A percentile compares a stretch with the other conserved stretches of the same genome.
These are phyloP conservation scores for Ganoderma resinaceum DNA, from an alignment of 1,284 basidiomycete species.

Conservation along the genomic window DNA sequence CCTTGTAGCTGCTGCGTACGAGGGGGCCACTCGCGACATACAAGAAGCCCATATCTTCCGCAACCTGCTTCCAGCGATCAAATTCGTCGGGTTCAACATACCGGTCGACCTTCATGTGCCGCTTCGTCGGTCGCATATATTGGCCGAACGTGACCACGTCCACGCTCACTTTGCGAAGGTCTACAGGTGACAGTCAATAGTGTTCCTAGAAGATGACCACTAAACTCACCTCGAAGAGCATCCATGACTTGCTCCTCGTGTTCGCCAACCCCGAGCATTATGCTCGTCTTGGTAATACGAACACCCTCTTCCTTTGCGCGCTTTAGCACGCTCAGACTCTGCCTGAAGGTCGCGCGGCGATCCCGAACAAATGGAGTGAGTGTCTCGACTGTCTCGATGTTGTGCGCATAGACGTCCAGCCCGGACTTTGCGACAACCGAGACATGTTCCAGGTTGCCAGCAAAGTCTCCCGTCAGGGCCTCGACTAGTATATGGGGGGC, in stretches of 20 bases:
- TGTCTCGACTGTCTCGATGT: conserved; percentile 94
- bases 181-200: conserved; percentile 47
- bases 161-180: conserved; percentile 87
- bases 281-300: conserved; percentile 95
- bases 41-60: conserved; percentile 94
- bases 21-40: conserved; percentile 98
- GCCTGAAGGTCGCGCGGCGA: conserved; percentile 91
- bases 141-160: conserved; percentile 99
- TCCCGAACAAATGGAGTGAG: conserved; percentile 96
- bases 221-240: conserved; percentile 77
- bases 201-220: conserved; percentile 7
- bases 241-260: conserved; percentile 84
- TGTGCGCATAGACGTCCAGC: conserved; percentile 98
- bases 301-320: conserved; percentile 86
- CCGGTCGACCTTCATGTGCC: conserved; percentile 98
- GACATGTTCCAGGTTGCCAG: conserved; percentile 80
- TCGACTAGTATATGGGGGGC: conserved; percentile 97
- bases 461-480: conserved; percentile 96
- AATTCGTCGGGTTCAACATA: conserved; percentile 97
- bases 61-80: conserved; percentile 88
- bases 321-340: conserved; percentile 86
- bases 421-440: conserved; percentile 89
- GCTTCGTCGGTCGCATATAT: conserved; percentile 99
- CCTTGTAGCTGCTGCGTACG: conserved; percentile 98
- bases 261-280: conserved; percentile 99